Percentiles rank a stretch among this genome's conserved stretches.
phyloP scores from a whole-genome alignment of 2,329 filamentous ascomycete species.

The Anthostomella pinea region DNA sequence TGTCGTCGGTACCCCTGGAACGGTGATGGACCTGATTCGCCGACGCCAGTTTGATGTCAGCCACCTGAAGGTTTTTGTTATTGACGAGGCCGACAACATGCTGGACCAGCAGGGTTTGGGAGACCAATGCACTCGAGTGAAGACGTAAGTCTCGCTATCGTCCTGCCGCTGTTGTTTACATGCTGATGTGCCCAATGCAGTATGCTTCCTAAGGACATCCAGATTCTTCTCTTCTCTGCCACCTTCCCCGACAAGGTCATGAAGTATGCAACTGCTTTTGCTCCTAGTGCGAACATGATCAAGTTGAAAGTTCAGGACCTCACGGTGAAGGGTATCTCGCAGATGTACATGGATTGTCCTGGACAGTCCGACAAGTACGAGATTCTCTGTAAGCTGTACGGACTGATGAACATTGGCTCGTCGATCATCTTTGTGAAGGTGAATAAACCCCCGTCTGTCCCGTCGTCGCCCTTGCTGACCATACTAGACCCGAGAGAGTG shows the following conservation, averaged over 20 bases:
- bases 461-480: conserved; percentile 13
- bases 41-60: conserved; percentile 70
- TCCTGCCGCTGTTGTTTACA: too few species aligned
- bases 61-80: conserved; percentile 75
- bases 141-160: conserved; percentile 65
- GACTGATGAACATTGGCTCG: conserved; percentile 91
- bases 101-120: conserved; percentile 91
- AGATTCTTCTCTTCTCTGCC: conserved; percentile 92
- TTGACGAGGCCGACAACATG: conserved; percentile 99
- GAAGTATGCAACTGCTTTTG: conserved; percentile 78
- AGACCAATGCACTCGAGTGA: conserved; percentile 90
- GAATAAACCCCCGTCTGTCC: conserved; percentile 25
- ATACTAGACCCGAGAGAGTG: conserved; percentile 75
- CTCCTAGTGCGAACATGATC: conserved; percentile 81
- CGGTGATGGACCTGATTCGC: conserved; percentile 82
- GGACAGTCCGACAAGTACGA: conserved; percentile 81
- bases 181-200: too few species aligned
- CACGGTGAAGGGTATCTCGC: conserved; percentile 94
- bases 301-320: conserved; percentile 87
- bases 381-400: conserved; percentile 87
- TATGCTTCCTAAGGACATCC: conserved; percentile 69
- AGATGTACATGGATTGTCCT: conserved; percentile 94
- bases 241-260: conserved; percentile 87
- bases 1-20: conserved; percentile 91
- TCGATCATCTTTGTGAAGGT: conserved; percentile 98